Evolutionary conservation across 495 filamentous ascomycete species (phyloP), one percentile per base, ranked within the genome.

Genomic region (Daldinia decipiens): DNA sequence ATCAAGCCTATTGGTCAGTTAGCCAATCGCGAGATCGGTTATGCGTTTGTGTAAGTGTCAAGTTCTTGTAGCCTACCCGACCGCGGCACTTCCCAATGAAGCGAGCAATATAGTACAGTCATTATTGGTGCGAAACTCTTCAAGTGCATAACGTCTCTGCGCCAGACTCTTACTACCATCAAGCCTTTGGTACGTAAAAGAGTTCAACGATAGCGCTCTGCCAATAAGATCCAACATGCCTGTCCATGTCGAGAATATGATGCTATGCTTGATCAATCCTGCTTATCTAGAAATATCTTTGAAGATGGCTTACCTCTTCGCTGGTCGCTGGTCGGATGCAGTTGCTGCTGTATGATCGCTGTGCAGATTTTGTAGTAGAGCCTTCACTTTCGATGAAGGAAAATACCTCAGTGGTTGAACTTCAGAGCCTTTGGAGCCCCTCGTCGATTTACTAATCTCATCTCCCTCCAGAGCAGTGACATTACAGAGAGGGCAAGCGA

Each of bases 21-120:
- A 57, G 59, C 24, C 9, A 13, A 45, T 17, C 17, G n/a, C 5
- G 29, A 8, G 43, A 5, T 12, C 53, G 2, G 8, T 19, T 17
- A 0, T 40, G 19, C 7, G 9, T 8, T 26, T 38, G 17, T 5
- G 19, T 50, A 17, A 13, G 43, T n/a, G 56, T 31, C 29, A 5
- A n/a, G n/a, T 59, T 32, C 6, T 47, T 15, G 62, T 21, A 26
- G 68, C 68, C 59, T 74, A 83, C 81, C 84, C 84, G 54, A 81
- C 76, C 19, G 80, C 80, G 7, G 84, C 84, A 34, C 81, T 84
- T 4, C 84, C 83, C n/a, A 81, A 78, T 0, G 83, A 85, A 74
- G 85, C 85, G n/a, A 86, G 71, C 5, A 85, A 58, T 27, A 83
- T 72, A 27, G 71, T 71, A 2, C 70, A 65, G 1, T 59, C n/a